Base-by-base conservation (phyloP, 2,329 filamentous ascomycete genomes). In the Gremmenia infestans region DNA sequence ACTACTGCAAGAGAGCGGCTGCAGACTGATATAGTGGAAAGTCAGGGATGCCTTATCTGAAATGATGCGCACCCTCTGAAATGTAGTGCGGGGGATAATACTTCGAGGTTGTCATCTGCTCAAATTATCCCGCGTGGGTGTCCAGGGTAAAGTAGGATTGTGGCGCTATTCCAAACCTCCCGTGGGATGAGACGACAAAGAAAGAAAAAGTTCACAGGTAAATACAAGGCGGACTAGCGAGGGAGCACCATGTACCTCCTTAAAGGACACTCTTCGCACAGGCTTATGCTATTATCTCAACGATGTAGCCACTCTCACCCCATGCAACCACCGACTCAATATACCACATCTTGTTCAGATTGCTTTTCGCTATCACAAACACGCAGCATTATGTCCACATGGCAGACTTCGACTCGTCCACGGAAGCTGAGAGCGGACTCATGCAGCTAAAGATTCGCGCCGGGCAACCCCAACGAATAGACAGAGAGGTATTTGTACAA, bases 341-440 rank as follows among this genome's bases (percentile, higher is more conserved):
- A 19, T 28, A 14, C 23, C 17, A 15, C 45, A 28, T 22, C 17
- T 22, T 48, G n/a, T 32, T 32, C 22, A 35, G 35, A 36, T 28
- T 28, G 39, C 48, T 48, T 32, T 23, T 40, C 15, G 28, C 39
- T 25, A 36, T 9, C 28, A 15, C 14, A 51, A 36, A 47, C 14
- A 50, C 46, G 45, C 37, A 46, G 32, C 50, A 40, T 39, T 19
- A 57, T 54, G 56, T 45, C 52, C 56, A 58, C 56, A 54, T 58
- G 56, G 56, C 56, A 15, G n/a, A 37, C 14, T 17, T 36, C 35
- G 37, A 57, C 55, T 45, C 52, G 52, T 52, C 52, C 12, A 19
- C 40, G 51, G 53, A 42, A 15, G 25, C 46, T 11, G 42, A 37
- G 5, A 43, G 37, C 48, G 45, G 52, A 11, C 36, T 36, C 35